phyloP scores from a whole-genome alignment of 2,329 filamentous ascomycete species.

The Penicillium sp. region DNA sequence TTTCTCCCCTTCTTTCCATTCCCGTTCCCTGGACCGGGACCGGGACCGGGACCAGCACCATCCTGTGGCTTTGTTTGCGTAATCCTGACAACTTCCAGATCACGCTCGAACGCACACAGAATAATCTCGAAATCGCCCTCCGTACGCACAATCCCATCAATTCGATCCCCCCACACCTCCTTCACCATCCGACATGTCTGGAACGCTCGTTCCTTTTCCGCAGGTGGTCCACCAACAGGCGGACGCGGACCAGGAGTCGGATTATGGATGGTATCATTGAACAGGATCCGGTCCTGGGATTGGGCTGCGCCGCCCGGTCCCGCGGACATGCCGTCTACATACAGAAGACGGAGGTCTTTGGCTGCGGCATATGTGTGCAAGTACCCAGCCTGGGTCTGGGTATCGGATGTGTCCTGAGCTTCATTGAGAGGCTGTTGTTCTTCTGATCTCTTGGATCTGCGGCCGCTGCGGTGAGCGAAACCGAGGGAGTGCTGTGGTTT shows the following conservation, averaged over 20 bases:
- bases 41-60: neutral
- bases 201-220: slow-evolving; percentile 56
- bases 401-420: neutral
- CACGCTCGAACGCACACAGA: slow-evolving; percentile 61
- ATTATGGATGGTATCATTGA: slow-evolving; percentile 37
- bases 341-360: slow-evolving; percentile 62
- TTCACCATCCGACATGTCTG: slow-evolving; percentile 58
- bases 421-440: neutral
- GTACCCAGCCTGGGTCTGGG: neutral
- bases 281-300: slow-evolving; percentile 64
- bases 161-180: slow-evolving; percentile 50
- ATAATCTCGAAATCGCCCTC: slow-evolving; percentile 73
- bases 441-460: neutral
- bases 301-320: slow-evolving; percentile 67
- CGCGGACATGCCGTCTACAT: slow-evolving; percentile 70
- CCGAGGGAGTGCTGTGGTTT: slow-evolving; percentile 68
- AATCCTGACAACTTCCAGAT: slow-evolving; percentile 42
- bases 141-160: slow-evolving; percentile 68
- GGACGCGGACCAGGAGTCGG: neutral
- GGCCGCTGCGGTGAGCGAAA: slow-evolving; percentile 51
- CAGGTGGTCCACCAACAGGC: slow-evolving; percentile 11
- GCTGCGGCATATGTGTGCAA: slow-evolving; percentile 67
- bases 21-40: neutral
- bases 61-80: slow-evolving; percentile 24
- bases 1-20: neutral